A percentile compares a stretch with the other conserved stretches of the same genome.
These are phyloP conservation scores for Rhodomyrtus psidioides DNA, from an alignment of 441 rosid genomes.

Conservation along the genomic window DNA sequence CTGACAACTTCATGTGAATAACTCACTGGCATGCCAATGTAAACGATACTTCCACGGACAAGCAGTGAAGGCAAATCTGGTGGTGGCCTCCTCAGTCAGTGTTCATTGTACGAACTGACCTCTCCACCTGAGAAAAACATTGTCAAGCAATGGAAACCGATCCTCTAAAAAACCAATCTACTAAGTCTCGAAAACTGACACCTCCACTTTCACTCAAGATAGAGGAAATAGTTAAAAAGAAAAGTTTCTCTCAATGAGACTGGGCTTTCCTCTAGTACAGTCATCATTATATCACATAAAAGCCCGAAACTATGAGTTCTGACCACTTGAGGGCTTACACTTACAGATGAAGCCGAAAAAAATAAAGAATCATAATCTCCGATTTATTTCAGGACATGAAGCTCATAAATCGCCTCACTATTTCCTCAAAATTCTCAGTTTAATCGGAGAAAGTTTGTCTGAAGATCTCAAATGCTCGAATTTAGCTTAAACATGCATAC, in stretches of 20 bases:
- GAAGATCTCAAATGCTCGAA: neutral
- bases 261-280: neutral
- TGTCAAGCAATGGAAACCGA: too few relatives aligned
- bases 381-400: neutral
- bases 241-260: neutral
- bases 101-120: slow-evolving; percentile 55
- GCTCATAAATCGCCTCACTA: neutral
- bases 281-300: neutral
- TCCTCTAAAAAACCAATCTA: too few relatives aligned
- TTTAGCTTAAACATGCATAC: neutral
- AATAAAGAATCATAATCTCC: neutral
- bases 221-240: neutral
- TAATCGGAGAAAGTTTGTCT: neutral
- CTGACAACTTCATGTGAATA: neutral
- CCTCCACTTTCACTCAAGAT: neutral
- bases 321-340: neutral
- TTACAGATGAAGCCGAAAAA: neutral
- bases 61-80: slow-evolving; percentile 82
- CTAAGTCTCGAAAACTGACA: too few relatives aligned
- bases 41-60: slow-evolving; percentile 67
- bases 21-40: slow-evolving; percentile 86
- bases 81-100: slow-evolving; percentile 49
- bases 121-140: slow-evolving; percentile 38
- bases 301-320: neutral
- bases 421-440: neutral